phyloP scores from a whole-genome alignment of 495 filamentous ascomycete species.

The Lophium mytilinum region DNA sequence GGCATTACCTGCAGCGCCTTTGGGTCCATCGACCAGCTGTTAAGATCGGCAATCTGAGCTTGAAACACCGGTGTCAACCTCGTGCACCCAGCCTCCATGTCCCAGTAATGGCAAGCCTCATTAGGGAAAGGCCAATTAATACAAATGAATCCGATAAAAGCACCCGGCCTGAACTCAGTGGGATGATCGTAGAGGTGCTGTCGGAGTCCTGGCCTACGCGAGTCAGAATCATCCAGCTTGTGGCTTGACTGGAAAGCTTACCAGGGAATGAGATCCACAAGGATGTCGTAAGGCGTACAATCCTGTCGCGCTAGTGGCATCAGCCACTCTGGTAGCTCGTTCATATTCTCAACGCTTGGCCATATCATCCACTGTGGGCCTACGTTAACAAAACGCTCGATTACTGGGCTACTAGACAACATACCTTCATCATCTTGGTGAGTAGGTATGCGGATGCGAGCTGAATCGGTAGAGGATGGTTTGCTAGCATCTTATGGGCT shows the following conservation, averaged over 20 bases:
- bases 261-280: conserved; percentile 20
- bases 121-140: conserved; percentile 17
- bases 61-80: conserved; percentile 19
- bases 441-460: conserved; percentile 17
- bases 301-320: conserved; percentile 16
- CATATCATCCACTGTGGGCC: conserved; percentile 18
- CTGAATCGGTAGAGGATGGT: conserved; percentile 6
- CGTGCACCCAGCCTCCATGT: conserved; percentile 12
- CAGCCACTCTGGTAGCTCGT: conserved; percentile 22
- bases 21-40: conserved; percentile 17
- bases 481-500: conserved; percentile 7
- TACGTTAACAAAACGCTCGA: too few relatives aligned
- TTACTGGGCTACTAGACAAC: neutral
- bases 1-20: conserved; percentile 19
- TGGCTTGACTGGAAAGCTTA: neutral
- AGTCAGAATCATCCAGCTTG: neutral
- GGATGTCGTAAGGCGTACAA: conserved; percentile 15
- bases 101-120: conserved; percentile 22
- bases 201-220: conserved; percentile 12
- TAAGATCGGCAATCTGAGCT: conserved; percentile 9
- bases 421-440: conserved; percentile 22
- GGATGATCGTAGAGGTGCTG: conserved; percentile 20
- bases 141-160: conserved; percentile 12
- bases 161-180: conserved; percentile 7
- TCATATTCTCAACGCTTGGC: conserved; percentile 22